Conservation (phyloP, 192 early-diverging fungal species). For the Linnemannia exigua region DNA sequence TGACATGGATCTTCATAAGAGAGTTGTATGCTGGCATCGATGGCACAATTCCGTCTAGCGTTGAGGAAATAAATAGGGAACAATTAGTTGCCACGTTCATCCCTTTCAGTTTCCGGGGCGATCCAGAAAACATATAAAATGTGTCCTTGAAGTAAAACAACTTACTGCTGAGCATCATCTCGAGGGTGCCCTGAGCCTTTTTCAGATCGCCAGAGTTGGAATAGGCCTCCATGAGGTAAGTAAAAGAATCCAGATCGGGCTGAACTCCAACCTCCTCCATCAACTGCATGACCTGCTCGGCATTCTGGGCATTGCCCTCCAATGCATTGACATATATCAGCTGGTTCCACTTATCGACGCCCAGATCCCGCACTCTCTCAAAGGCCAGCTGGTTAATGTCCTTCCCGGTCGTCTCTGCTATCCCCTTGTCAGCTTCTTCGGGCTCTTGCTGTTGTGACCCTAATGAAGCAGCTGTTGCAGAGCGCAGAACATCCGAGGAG, state of each 20-base stretch:
- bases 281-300: conserved; percentile 38
- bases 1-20: conserved; percentile 42
- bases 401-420: not conserved
- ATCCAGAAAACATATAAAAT: not conserved
- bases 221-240: conserved; percentile 86
- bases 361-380: conserved; percentile 26
- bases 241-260: conserved; percentile 79
- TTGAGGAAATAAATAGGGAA: not conserved
- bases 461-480: not conserved
- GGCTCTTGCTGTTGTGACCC: not conserved
- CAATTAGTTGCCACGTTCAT: not conserved
- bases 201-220: conserved; percentile 74
- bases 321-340: conserved; percentile 45
- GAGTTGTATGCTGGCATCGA: conserved; percentile 34
- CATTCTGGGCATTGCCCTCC: conserved; percentile 40
- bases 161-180: conserved; percentile 66
- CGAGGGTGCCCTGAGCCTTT: conserved; percentile 73
- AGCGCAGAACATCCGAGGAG: conserved; percentile 11
- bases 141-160: conserved; percentile 23
- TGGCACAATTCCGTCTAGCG: conserved; percentile 26
- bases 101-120: not conserved
- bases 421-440: not conserved
- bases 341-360: conserved; percentile 46
- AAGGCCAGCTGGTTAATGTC: conserved; percentile 11
- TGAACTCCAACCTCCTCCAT: conserved; percentile 71